Base-by-base conservation (phyloP, 116 monocot species). In the Thalassia testudinum region DNA sequence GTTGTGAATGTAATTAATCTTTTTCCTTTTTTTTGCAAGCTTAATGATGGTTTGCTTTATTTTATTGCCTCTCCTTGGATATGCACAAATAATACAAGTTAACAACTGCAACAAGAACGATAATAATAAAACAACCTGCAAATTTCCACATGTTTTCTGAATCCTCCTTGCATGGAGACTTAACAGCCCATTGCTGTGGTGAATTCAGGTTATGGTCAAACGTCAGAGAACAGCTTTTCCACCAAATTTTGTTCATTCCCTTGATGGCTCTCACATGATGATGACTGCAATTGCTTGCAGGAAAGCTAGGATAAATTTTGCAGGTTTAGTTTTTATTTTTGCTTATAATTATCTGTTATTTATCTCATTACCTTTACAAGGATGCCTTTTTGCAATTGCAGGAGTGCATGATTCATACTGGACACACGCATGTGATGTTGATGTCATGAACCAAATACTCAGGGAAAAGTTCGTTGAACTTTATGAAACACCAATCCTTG, bases 351-450 rank as follows among this genome's bases (percentile, higher is more conserved):
- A 5, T 34, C 6, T 5, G 30, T 3, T 34, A 34, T 34, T 34
- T 34, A 34, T 34, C 6, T 34, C 3, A 10, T 34, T 34, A 5
- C 30, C n/a, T n/a, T 34, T 3, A 34, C 30, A 10, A 5, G 30
- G 10, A 45, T 45, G 15, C 15, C 7, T 52, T 57, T 17, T 61
- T 49, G 17, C 48, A 12, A 50, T 48, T 77, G 63, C 91, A 99
- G 99, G 99, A 65, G 99, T 99, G n/a, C 99, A 99, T 74, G 99
- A 99, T 80, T 99, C 99, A 26, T 99, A 80, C 59, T 99, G 99
- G 99, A 99, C 99, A 0, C 99, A 99, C 70, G 99, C 99, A 28
- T 86, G 91, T 71, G 82, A 99, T 76, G 83, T 99, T 40, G 91
- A 99, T 70, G 58, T 73, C 43, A 80, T 99, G 99, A 99, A 86